Evolutionary conservation across 371 early-diverging fungal species (phyloP).

Genomic region (Lichtheimia corymbifera): DNA sequence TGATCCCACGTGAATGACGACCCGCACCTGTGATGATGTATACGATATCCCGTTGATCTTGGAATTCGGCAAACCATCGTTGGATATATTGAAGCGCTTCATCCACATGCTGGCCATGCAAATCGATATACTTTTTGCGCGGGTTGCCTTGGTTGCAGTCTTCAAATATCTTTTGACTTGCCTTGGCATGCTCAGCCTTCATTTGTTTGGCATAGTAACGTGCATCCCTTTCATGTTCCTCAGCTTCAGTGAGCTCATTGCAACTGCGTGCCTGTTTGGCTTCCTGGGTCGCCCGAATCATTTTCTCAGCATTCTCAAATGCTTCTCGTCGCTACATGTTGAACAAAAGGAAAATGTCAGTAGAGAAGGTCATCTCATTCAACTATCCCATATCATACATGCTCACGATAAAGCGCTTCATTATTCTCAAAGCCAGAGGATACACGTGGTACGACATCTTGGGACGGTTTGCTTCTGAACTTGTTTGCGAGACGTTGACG

Average conservation of each 20-base stretch:
- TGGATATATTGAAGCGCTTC: slow-evolving; percentile 53
- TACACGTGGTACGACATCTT: not conserved
- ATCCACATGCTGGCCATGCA: slow-evolving; percentile 60
- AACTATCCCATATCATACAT: too few species aligned
- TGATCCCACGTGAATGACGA: not conserved
- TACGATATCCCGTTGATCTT: slow-evolving; percentile 9
- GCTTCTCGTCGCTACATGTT: not conserved
- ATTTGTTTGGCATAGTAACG: slow-evolving; percentile 13
- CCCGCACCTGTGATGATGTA: slow-evolving; percentile 19
- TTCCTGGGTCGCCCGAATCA: not conserved
- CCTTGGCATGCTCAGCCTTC: slow-evolving; percentile 28
- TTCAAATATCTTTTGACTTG: not conserved
- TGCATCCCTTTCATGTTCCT: not conserved
- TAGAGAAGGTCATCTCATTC: not conserved
- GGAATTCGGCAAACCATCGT: slow-evolving; percentile 37
- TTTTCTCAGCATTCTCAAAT: not conserved
- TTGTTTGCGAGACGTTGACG: not conserved
- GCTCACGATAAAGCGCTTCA: not conserved
- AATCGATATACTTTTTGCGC: slow-evolving; percentile 52
- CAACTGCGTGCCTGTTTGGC: not conserved
- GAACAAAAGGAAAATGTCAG: not conserved
- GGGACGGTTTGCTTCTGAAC: not conserved
- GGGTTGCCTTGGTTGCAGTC: slow-evolving; percentile 15
- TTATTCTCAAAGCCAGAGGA: not conserved
- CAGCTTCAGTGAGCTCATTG: not conserved